Evolutionary conservation across 306 rosid genomes (phyloP).

Genomic region (Sindora glabra): DNA sequence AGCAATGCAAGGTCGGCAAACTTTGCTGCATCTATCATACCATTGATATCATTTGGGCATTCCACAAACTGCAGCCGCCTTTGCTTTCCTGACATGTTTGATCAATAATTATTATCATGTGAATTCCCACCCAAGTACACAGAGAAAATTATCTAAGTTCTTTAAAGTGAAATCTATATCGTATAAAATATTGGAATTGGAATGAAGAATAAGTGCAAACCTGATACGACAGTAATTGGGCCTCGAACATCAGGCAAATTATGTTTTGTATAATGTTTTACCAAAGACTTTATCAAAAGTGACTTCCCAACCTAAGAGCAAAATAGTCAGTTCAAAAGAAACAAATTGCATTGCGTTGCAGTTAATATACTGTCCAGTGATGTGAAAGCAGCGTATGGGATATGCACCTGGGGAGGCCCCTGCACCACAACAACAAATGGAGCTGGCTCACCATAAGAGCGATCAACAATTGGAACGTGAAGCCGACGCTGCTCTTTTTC

Average conservation of each 20-base stretch:
- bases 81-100: conserved; percentile 60
- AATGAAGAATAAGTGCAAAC: conserved; percentile 26
- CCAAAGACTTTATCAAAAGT: conserved; percentile 63
- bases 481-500: conserved; percentile 97
- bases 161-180: too few relatives aligned
- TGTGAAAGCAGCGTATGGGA: neutral
- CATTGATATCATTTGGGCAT: conserved; percentile 89
- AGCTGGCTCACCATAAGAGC: conserved; percentile 73
- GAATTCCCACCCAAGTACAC: neutral
- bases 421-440: conserved; percentile 83
- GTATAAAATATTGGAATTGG: too few relatives aligned
- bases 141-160: neutral
- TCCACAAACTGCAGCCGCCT: conserved; percentile 89
- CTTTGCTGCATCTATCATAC: conserved; percentile 94
- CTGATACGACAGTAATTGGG: conserved; percentile 87
- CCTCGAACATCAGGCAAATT: conserved; percentile 81
- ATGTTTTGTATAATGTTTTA: conserved; percentile 85
- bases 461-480: conserved; percentile 66
- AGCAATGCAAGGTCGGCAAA: conserved; percentile 88
- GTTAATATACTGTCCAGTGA: neutral
- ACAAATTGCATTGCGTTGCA: neutral
- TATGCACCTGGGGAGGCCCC: conserved; percentile 80
- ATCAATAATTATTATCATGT: neutral
- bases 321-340: neutral
- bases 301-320: conserved; percentile 82